Conservation (phyloP, 345 rosid species). For the Melastoma malabathricum region DNA sequence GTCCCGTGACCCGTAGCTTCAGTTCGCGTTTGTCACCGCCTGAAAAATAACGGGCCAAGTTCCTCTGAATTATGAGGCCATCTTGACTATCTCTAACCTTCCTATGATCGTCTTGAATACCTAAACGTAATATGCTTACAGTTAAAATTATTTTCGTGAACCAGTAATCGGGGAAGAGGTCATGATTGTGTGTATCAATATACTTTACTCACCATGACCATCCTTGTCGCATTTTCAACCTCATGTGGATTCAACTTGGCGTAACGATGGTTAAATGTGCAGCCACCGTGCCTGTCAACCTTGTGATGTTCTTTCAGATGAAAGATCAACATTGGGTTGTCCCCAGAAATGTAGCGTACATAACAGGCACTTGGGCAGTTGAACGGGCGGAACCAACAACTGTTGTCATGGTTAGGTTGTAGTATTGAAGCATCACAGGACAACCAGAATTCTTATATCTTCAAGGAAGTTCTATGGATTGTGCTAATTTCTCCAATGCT, state of each 20-base stretch:
- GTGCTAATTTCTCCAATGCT: conserved; percentile 63
- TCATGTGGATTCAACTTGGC: conserved; percentile 78
- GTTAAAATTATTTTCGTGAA: too few relatives aligned
- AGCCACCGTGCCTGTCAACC: conserved; percentile 69
- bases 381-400: conserved; percentile 44
- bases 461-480: conserved; percentile 53
- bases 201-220: conserved; percentile 75
- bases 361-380: conserved; percentile 68
- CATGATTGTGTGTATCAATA: conserved; percentile 70
- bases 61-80: conserved; percentile 69
- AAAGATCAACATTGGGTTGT: conserved; percentile 41
- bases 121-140: too few relatives aligned
- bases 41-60: conserved; percentile 71
- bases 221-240: conserved; percentile 75
- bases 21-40: conserved; percentile 75
- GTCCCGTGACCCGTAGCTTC: conserved; percentile 71
- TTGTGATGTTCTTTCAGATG: conserved; percentile 78
- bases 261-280: conserved; percentile 70
- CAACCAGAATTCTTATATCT: conserved; percentile 43
- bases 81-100: conserved; percentile 86
- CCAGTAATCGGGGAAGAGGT: too few relatives aligned
- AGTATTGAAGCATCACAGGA: conserved; percentile 45
- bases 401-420: conserved; percentile 51
- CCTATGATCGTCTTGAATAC: conserved; percentile 73
- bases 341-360: conserved; percentile 53